A percentile compares a stretch with the other conserved stretches of the same genome.
Evolutionary conservation across 345 rosid species (phyloP).

Genomic region (Clausena lansium): DNA sequence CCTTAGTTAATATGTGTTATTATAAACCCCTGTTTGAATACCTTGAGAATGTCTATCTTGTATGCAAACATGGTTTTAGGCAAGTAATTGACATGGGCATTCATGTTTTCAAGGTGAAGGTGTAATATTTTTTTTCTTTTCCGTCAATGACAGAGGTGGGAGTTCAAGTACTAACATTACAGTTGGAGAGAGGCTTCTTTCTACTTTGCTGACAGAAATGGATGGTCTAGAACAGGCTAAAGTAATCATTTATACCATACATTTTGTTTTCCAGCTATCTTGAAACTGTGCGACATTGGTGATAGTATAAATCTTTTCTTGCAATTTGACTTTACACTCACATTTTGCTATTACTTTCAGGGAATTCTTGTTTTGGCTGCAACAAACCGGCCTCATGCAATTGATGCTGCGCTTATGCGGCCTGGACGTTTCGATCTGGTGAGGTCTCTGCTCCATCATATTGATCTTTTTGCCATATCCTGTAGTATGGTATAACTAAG

Average conservation of each 20-base stretch:
- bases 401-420: slow-evolving; percentile 94
- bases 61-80: not conserved
- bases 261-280: not conserved
- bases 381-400: slow-evolving; percentile 85
- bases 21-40: not conserved
- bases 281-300: not conserved
- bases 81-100: not conserved
- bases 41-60: not conserved
- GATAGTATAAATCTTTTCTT: not conserved
- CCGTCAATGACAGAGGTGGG: slow-evolving; percentile 51
- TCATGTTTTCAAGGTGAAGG: not conserved
- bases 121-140: slow-evolving; percentile 1
- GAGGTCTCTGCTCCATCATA: slow-evolving; percentile 13
- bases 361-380: slow-evolving; percentile 93
- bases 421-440: slow-evolving; percentile 96
- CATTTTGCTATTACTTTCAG: slow-evolving; percentile 29
- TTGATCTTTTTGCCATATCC: not conserved
- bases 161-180: slow-evolving; percentile 58
- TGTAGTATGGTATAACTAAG: not conserved
- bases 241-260: slow-evolving; percentile 32
- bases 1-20: not conserved
- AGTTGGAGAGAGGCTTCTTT: slow-evolving; percentile 92
- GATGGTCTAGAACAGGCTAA: slow-evolving; percentile 92
- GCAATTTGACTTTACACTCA: not conserved
- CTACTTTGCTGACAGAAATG: slow-evolving; percentile 93